These are phyloP conservation scores for Arachis monticola DNA, from an alignment of 331 rosid genomes.

Conservation along the genomic window DNA sequence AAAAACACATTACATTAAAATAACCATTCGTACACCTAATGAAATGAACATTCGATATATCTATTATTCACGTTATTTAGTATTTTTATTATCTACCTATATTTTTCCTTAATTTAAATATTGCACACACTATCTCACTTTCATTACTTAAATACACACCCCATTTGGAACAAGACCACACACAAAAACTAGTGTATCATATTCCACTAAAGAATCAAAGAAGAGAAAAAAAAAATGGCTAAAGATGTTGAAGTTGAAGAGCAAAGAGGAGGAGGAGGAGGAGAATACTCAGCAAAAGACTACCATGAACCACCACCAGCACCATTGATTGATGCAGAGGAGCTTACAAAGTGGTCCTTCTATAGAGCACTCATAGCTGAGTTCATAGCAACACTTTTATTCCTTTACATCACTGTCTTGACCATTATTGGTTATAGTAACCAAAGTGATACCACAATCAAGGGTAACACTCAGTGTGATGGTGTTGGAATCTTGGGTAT, in stretches of 20 bases:
- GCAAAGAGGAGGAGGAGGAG: constrained; percentile 28
- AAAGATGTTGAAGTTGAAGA: constrained; percentile 80
- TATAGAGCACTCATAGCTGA: constrained; percentile 89
- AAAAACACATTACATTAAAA: no score
- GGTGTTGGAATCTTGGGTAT: constrained; percentile 94
- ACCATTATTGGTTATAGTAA: constrained; percentile 81
- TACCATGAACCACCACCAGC: constrained; percentile 97
- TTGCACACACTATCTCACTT: constrained; percentile 14
- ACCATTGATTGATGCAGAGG: constrained; percentile 70
- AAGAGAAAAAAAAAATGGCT: constrained; percentile 27
- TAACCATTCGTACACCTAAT: no score
- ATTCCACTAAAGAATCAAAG: background rate
- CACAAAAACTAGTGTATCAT: background rate
- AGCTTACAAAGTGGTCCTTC: constrained; percentile 79
- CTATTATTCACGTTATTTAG: no score
- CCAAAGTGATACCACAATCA: constrained; percentile 26
- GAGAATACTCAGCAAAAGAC: constrained; percentile 75
- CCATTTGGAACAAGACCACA: background rate
- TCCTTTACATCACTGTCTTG: constrained; percentile 80
- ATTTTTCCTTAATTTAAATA: background rate
- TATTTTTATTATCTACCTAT: no score
- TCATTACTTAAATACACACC: constrained; percentile 57
- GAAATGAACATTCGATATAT: no score
- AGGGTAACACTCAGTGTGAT: constrained; percentile 50
- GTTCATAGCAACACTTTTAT: constrained; percentile 91